Base-by-base conservation (phyloP, 1,284 basidiomycete species). In the Sporisorium graminicola region DNA sequence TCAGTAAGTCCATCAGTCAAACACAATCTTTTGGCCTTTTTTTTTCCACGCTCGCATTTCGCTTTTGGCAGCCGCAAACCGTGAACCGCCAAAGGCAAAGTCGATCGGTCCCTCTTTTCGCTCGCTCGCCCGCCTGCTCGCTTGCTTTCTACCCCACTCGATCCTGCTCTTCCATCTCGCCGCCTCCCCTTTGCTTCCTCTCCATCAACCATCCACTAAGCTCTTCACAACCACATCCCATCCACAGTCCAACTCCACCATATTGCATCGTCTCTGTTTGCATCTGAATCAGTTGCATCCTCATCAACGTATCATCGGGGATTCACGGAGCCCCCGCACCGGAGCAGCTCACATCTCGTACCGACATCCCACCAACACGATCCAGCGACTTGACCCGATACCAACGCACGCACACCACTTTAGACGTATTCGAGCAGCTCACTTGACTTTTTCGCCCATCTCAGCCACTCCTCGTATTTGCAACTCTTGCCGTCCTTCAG, bases 311-410 rank as follows among this genome's bases (percentile, higher is more conserved):
- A 42, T 22, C 57, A 33, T 59, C 64, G 58, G 58, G 52, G 47
- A 60, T 47, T 56, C 60, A 33, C 53, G 53, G 47, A 60, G 52
- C 59, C 52, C 58, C 58, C 64, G 29, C 56, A 58, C 56, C 27
- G 22, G 46, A 16, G 20, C 46, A 37, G 10, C 20, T 31, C 24
- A 29, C 29, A 27, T 20, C 9, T 42, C 47, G 24, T 20, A 29
- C 33, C 26, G 27, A 42, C 40, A 20, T 8, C n/a, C 2, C 54
- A 46, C 3, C 26, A 7, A 8, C 26, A 20, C 53, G n/a, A n/a
- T 40, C 16, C 52, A 37, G 18, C 37, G 20, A 27, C 35, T 27
- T 22, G 35, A 40, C 40, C 29, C 24, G 29, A 33, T 51, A 35
- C 24, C 47, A 24, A 49, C 27, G 37, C 14, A 44, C 44, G 5